Evolutionary conservation across 257 asterid genomes (phyloP), one percentile per base, ranked within the genome.

Genomic region (Perilla frutescens): DNA sequence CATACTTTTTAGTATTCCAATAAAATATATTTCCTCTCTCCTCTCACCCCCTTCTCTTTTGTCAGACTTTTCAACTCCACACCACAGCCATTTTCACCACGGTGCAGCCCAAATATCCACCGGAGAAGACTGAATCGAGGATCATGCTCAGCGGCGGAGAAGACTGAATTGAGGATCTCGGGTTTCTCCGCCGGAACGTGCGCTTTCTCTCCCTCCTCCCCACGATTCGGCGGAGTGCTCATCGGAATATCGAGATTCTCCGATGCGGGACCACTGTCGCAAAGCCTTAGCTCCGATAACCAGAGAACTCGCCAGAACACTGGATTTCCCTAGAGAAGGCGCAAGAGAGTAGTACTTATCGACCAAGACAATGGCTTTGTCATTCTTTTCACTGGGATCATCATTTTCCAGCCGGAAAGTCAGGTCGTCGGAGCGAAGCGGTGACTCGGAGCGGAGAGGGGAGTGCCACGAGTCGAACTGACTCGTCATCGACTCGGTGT

Each of bases 391-490:
- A 3, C 62, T 66, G 48, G 79, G 64, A 62, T 55, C 75, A 8
- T 66, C 83, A 48, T 59, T 77, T 62, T 80, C 76, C 9, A 84
- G 74, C 0, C 58, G 82, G 62, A 82, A 79, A 20, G 62, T 26
- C 0, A 85, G 89, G 47, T 87, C 92, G 62, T 85, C 91, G 68
- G 89, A 83, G 45, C 84, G 93, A 50, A 86, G 76, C 1, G 86
- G 96, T 12, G 93, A 88, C 26, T 82, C 86, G 65, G 55, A 87
- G 13, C 87, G 96, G 62, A 92, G 92, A 29, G 97, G 97, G 4
- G 98, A 92, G 88, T 90, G 94, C 80, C 84, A 92, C 13, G 96
- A 81, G 40, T 92, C 98, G 63, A 76, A 69, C 60, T 87, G 95
- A 82, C 96, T 90, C 55, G 87, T 62, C 59, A 84, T 83, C 7